These are phyloP conservation scores for Leccinum obscurum DNA, from an alignment of 768 basidiomycete species.

Conservation along the genomic window DNA sequence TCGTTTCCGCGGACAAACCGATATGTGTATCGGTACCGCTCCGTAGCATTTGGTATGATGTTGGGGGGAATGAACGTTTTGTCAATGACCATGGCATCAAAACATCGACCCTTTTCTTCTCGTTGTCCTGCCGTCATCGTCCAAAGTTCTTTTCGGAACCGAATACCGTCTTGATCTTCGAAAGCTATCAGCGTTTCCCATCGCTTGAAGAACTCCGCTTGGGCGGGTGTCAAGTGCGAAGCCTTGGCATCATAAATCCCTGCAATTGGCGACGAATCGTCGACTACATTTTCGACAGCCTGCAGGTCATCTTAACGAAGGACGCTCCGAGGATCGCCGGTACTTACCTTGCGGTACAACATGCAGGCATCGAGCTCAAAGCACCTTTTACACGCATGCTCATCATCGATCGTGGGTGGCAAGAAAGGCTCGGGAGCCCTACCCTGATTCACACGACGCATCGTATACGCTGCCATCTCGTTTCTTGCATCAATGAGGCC, in stretches of 20 bases:
- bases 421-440: conserved; percentile 57
- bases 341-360: conserved; percentile 81
- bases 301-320: conserved; percentile 29
- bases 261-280: conserved; percentile 52
- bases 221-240: conserved; percentile 66
- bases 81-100: conserved; percentile 75
- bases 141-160: conserved; percentile 93
- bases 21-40: conserved; percentile 81
- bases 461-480: conserved; percentile 78
- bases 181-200: conserved; percentile 87
- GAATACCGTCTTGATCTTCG: conserved; percentile 84
- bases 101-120: conserved; percentile 81
- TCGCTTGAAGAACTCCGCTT: conserved; percentile 78
- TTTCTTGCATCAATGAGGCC: conserved; percentile 83
- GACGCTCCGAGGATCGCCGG: background rate
- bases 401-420: conserved; percentile 85
- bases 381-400: conserved; percentile 75
- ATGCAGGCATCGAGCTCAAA: conserved; percentile 86
- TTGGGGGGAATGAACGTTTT: conserved; percentile 33
- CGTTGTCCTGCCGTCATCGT: conserved; percentile 80
- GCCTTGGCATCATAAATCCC: conserved; percentile 79
- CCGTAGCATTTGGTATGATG: conserved; percentile 37
- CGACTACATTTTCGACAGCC: conserved; percentile 69
- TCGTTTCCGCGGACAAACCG: conserved; percentile 51
- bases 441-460: conserved; percentile 41